A percentile compares a stretch with the other conserved stretches of the same genome.
These are phyloP conservation scores for Talaromyces sp. DNA, from an alignment of 2,329 filamentous ascomycete species.

Conservation along the genomic window DNA sequence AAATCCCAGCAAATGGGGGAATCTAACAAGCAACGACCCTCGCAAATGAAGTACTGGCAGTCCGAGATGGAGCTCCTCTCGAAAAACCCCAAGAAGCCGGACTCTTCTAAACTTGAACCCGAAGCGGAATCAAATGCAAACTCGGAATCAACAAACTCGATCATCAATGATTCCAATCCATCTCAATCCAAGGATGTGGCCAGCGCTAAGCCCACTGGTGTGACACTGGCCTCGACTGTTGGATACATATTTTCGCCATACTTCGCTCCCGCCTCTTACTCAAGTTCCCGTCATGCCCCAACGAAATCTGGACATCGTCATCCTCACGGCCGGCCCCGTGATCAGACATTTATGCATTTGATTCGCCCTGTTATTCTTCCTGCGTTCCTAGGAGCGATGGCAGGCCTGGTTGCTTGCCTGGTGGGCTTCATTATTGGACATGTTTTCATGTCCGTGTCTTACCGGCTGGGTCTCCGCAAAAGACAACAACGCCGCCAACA, in stretches of 20 bases:
- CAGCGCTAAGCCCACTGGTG: not conserved
- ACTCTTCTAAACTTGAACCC: not conserved
- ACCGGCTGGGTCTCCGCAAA: constrained; percentile 13
- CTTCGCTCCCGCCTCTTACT: constrained; percentile 11
- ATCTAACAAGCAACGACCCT: constrained; percentile 9
- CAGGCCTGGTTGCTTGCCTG: constrained; percentile 41
- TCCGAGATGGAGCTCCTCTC: constrained; percentile 25
- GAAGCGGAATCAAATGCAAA: not conserved
- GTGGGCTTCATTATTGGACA: constrained; percentile 42
- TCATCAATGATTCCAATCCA: not conserved
- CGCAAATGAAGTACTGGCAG: constrained; percentile 30
- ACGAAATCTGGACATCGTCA: no score
- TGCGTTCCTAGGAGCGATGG: constrained; percentile 39
- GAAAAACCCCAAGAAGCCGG: constrained; percentile 17
- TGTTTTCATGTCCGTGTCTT: constrained; percentile 18
- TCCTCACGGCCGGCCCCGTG: constrained; percentile 21
- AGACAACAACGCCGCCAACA: constrained; percentile 1
- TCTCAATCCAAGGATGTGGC: not conserved
- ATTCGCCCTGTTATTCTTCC: constrained; percentile 44
- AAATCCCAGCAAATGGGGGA: constrained; percentile 1
- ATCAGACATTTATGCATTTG: constrained; percentile 27
- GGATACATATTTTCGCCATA: constrained; percentile 23
- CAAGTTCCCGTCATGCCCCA: constrained; percentile 17
- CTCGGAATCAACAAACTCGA: not conserved
- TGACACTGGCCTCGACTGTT: constrained; percentile 9